phyloP scores from a whole-genome alignment of 179 eudicot species.

The Pouteria campechiana region DNA sequence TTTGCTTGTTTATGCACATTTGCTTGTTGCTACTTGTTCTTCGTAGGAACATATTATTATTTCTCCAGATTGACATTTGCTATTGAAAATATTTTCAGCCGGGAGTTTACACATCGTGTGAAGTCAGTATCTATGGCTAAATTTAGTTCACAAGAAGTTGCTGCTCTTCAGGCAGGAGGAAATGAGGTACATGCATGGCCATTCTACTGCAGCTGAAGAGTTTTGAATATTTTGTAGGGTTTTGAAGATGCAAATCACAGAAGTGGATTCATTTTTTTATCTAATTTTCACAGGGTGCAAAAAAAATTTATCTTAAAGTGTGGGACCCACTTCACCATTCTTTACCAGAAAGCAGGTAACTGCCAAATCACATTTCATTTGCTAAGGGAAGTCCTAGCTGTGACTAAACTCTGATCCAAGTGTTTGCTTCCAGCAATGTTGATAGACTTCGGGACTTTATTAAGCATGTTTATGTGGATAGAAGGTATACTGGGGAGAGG shows the following conservation, averaged over 20 bases:
- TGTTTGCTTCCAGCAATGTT: slow-evolving; percentile 52
- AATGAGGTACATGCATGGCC: slow-evolving; percentile 56
- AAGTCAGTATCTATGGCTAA: slow-evolving; percentile 96
- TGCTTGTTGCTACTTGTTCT: too few species aligned
- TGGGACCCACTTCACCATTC: slow-evolving; percentile 71
- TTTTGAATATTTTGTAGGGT: background rate
- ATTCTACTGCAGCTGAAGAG: too few species aligned
- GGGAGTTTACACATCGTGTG: slow-evolving; percentile 96
- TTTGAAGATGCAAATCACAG: too few species aligned
- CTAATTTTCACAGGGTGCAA: slow-evolving; percentile 45
- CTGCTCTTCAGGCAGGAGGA: slow-evolving; percentile 89
- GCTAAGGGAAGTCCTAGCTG: slow-evolving; percentile 1
- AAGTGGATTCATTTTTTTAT: background rate
- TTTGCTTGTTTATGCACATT: too few species aligned
- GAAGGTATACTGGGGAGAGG: slow-evolving; percentile 83
- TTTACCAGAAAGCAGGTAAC: slow-evolving; percentile 82
- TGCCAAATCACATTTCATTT: background rate
- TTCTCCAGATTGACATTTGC: too few species aligned
- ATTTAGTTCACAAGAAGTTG: slow-evolving; percentile 85
- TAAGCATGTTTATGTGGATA: slow-evolving; percentile 89
- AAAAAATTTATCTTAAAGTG: slow-evolving; percentile 78
- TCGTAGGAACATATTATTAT: too few species aligned
- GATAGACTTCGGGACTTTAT: slow-evolving; percentile 82
- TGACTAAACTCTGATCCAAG: background rate
- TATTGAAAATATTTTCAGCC: slow-evolving; percentile 42